Base-by-base conservation (phyloP, 495 filamentous ascomycete genomes). In the Immersiella caudata region DNA sequence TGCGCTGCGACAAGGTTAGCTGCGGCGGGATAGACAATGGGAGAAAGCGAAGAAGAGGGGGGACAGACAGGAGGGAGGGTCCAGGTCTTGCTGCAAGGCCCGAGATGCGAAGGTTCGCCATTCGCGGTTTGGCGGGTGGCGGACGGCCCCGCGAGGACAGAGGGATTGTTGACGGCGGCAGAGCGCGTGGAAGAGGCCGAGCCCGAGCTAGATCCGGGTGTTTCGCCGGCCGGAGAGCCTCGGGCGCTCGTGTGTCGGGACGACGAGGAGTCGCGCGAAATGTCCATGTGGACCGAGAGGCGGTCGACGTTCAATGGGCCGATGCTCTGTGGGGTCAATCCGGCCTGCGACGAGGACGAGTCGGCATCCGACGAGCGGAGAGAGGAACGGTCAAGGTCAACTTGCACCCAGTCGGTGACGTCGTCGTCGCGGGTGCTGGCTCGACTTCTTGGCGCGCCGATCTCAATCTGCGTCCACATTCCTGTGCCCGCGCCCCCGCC, bases 61-160 rank as follows among this genome's bases (percentile, higher is more conserved):
- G 56, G 16, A 62, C 66, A 2, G 24, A 73, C 72, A 24, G 61
- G 61, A 29, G 64, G 72, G 11, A 74, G 72, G 14, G 25, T 35
- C 72, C 72, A 74, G 1, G 69, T 54, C 62, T 66, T 71, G 35
- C 67, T 74, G 27, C 68, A 70, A 5, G 64, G 68, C 3, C 68
- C 68, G 0, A 64, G 68, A 4, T 46, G 40, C 11, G 40, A 14
- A 12, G 40, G 16, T 46, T 46, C 40, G 11, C 14, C 40, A 33
- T 3, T 33, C 16, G 40, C 33, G 33, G 33, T 5, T 12, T 46
- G 40, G 9, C 16, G 40, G 11, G 14, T 18, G 40, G 29, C 8
- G 29, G 29, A 33, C 29, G 40, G 40, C 6, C 11, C 40, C 5
- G 40, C 2, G 2, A 12, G 2, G 2, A 46, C 40, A 2, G 16